Percentiles rank a stretch among this genome's conserved stretches.
These are phyloP conservation scores for Millerozyma acaciae DNA, from an alignment of 805 yeast genomes.

Conservation along the genomic window DNA sequence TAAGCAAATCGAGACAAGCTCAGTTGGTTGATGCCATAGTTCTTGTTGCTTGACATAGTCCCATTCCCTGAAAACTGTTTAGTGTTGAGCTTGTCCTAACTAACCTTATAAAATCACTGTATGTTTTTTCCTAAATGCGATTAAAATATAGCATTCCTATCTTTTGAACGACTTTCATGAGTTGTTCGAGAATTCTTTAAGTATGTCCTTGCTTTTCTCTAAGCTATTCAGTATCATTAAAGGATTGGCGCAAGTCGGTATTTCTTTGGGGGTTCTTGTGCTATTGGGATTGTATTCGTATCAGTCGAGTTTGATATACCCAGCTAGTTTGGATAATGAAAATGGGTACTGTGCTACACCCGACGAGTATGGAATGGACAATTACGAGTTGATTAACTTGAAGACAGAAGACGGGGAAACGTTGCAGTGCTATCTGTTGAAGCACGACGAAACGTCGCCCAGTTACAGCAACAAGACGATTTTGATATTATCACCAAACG, in stretches of 20 bases:
- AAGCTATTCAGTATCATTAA: constrained; percentile 15
- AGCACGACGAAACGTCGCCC: constrained; percentile 40
- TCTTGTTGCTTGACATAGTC: constrained; percentile 5
- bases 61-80: too few relatives aligned
- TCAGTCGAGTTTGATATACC: constrained; percentile 75
- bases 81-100: too few relatives aligned
- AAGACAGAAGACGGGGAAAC: constrained; percentile 67
- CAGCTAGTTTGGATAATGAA: constrained; percentile 75
- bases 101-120: too few relatives aligned
- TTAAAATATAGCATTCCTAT: too few relatives aligned
- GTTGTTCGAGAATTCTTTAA: not conserved
- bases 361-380: constrained; percentile 53
- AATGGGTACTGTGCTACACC: constrained; percentile 74
- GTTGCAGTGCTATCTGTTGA: constrained; percentile 61
- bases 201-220: not conserved
- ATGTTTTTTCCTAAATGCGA: not conserved
- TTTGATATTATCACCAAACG: constrained; percentile 82
- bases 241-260: constrained; percentile 36
- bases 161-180: too few relatives aligned
- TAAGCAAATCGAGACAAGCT: constrained; percentile 53
- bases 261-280: constrained; percentile 41
- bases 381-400: constrained; percentile 56
- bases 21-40: constrained; percentile 5
- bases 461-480: constrained; percentile 61
- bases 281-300: constrained; percentile 53